Base-by-base conservation (phyloP, 176 grass and related monocot species). In the Oryza meyeriana region DNA sequence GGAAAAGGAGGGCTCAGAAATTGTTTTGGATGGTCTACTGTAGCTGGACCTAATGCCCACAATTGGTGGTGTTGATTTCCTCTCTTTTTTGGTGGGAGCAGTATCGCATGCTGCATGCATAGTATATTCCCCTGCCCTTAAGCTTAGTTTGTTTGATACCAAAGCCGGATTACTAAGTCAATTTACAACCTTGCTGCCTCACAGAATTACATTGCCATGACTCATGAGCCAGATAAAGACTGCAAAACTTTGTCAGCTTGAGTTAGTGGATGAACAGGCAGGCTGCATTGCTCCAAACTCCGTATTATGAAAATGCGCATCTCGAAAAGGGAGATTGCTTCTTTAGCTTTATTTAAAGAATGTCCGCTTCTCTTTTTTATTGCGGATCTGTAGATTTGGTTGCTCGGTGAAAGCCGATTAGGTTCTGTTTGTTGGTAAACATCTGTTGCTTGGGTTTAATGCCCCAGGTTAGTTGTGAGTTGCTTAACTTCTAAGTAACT, bases 291-390 rank as follows among this genome's bases (percentile, higher is more conserved):
- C 14, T 78, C 75, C 66, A 79, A 72, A 72, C 30, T 78, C 55
- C 30, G 50, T 64, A 41, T 85, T 85, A 75, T 71, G 55, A 85
- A 85, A 79, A 79, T 38, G 40, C 39, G 29, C 42, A 38, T 79
- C n/a, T 85, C 29, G 72, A 85, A 79, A 80, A 69, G 30, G 77
- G 44, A 66, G 69, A 80, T 73, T 80, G 41, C 27, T 71, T 74
- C 84, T 63, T 73, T 61, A 80, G 24, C 69, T 67, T 86, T 86
- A 41, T 74, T 27, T 40, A 41, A 67, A 80, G 72, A 44, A n/a
- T 16, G 3, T 2, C 68, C 66, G 72, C 62, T 52, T 45, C n/a
- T 74, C 55, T 79, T 79, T 74, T 7, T 48, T 55, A 7, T 42
- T 6, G 25, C 64, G 32, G 69, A 74, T 42, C 32, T 58, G 84